Base-by-base conservation (phyloP, 2,329 filamentous ascomycete genomes). In the Neophaeococcomyces aloes region DNA sequence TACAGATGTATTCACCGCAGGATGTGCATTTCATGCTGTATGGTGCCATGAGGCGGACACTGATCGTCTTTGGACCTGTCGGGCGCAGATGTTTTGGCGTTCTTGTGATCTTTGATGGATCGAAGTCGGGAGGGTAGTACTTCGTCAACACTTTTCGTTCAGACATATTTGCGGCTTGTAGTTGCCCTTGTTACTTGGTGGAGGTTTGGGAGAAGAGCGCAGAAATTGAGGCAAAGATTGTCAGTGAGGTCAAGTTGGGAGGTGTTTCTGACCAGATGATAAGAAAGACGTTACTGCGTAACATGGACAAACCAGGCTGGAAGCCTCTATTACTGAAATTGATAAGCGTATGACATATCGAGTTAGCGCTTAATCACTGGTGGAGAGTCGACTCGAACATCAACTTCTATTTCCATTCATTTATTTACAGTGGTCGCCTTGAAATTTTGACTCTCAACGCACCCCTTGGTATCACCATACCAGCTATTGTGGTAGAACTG, bases 41-140 rank as follows among this genome's bases (percentile, higher is more conserved):
- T 3, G 86, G 86, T 1, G 84, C 82, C 86, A 95, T 95, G 27
- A 96, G 72, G 34, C 88, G 81, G 42, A 96, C 87, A 0, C 82
- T 86, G 58, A 93, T 86, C 7, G 86, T 74, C 55, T 86, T 86
- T 0, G 86, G 85, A 0, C 86, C 88, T 5, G 75, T 74, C 44
- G 78, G 69, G 41, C 65, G 21, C 69, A 64, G 53, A 42, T 80
- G 49, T 78, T 66, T 66, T 14, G 62, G 79, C 34, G 75, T 75
- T 14, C 85, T 79, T 19, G 74, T 73, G 65, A 96, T 76, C 57
- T 83, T 80, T 19, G 79, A 79, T 10, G 89, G 89, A 64, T 98
- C 91, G 65, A 96, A 98, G 62, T 96, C 86, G 3, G 81, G 69
- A 65, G 83, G 65, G 45, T 55, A 61, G 53, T 76, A 76, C 59